These are phyloP conservation scores for Murraya paniculata DNA, from an alignment of 345 rosid species.

Conservation along the genomic window DNA sequence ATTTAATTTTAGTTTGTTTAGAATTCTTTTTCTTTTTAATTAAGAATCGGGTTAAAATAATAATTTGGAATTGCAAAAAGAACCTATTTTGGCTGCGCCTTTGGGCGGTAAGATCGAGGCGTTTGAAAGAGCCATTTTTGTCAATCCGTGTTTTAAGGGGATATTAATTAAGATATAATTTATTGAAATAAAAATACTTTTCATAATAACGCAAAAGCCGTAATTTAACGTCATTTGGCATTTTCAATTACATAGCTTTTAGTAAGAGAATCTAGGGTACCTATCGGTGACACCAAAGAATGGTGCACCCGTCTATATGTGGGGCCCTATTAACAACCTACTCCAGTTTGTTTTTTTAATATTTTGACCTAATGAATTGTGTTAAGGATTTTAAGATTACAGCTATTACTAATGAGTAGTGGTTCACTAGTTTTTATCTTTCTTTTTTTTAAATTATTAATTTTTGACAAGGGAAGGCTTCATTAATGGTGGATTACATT, in stretches of 20 bases:
- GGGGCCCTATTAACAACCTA: background rate
- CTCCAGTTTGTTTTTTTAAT: background rate
- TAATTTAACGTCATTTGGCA: background rate
- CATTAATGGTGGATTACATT: background rate
- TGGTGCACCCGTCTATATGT: background rate
- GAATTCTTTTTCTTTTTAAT: too few species aligned
- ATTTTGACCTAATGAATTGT: background rate
- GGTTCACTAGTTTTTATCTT: background rate
- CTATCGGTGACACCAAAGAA: background rate
- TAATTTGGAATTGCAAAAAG: background rate
- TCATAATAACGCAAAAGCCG: constrained; percentile 5
- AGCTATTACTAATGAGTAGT: background rate
- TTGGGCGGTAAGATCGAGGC: constrained; percentile 8
- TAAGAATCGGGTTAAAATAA: background rate
- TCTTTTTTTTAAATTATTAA: background rate
- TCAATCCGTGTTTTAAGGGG: constrained; percentile 12
- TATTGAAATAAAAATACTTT: background rate
- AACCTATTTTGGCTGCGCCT: background rate
- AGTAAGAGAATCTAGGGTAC: constrained; percentile 16
- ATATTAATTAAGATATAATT: background rate
- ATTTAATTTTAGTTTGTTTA: background rate
- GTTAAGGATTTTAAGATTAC: background rate
- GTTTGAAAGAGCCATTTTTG: constrained; percentile 11
- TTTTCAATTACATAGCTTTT: background rate
- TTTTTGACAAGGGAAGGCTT: background rate